Percentiles rank a stretch among this genome's conserved stretches.
phyloP scores from a whole-genome alignment of 2,329 filamentous ascomycete species.

The Ilyonectria robusta region DNA sequence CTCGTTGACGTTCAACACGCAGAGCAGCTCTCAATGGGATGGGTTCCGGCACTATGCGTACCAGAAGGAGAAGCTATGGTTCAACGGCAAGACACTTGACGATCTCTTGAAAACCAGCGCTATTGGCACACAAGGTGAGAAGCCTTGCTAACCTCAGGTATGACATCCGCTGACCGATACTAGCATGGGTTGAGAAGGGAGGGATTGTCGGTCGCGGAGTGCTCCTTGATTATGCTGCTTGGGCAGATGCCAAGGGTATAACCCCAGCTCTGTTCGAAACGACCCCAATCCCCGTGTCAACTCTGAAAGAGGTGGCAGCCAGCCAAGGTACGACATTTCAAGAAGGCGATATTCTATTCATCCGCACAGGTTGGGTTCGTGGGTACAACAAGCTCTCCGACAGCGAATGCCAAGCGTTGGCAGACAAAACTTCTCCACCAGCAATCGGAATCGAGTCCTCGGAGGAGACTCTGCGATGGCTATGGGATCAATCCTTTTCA shows the following conservation, averaged over 20 bases:
- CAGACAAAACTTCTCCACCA: conserved; percentile 48
- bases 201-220: conserved; percentile 66
- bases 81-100: conserved; percentile 56
- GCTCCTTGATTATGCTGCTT: conserved; percentile 64
- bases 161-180: neutral
- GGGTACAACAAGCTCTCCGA: conserved; percentile 56
- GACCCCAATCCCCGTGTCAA: conserved; percentile 52
- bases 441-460: conserved; percentile 63
- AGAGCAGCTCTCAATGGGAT: conserved; percentile 58
- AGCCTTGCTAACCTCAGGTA: neutral
- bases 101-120: conserved; percentile 56
- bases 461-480: conserved; percentile 66
- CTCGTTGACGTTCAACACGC: conserved; percentile 52
- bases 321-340: conserved; percentile 61
- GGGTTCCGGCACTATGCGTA: conserved; percentile 57
- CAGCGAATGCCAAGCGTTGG: conserved; percentile 56
- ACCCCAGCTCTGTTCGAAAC: conserved; percentile 57
- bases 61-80: conserved; percentile 54
- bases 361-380: conserved; percentile 67
- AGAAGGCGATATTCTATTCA: conserved; percentile 67
- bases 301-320: conserved; percentile 53
- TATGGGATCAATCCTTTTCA: conserved; percentile 70
- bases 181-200: conserved; percentile 49
- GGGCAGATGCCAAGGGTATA: conserved; percentile 56
- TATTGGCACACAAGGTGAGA: conserved; percentile 49